Conservation (phyloP, 163 green algal genomes). For the Scenedesmus sp. region DNA sequence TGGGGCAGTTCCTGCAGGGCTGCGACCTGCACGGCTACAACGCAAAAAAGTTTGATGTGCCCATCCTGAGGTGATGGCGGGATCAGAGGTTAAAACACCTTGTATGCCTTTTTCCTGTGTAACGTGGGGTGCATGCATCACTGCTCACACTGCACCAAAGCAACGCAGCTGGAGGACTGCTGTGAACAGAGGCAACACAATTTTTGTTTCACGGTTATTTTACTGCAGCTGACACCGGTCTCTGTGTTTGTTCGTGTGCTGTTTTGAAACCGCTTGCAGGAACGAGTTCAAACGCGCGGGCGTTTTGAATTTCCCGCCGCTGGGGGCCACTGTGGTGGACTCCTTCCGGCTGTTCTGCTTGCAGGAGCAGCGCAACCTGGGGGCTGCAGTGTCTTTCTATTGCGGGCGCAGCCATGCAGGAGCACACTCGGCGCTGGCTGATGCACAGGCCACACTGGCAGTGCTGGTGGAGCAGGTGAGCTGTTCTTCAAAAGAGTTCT, state of each 20-base stretch:
- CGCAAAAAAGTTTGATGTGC: conserved; percentile 58
- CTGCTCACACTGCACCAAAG: no score
- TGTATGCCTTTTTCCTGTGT: no score
- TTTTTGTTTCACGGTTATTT: no score
- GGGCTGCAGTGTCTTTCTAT: conserved; percentile 39
- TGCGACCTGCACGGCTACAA: conserved; percentile 59
- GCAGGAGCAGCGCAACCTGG: conserved; percentile 30
- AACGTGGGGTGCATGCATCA: no score
- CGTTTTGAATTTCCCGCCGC: conserved; percentile 33
- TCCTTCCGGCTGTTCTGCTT: conserved; percentile 43
- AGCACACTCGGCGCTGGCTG: conserved; percentile 49
- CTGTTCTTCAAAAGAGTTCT: neutral
- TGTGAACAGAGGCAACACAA: no score
- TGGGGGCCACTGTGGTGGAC: conserved; percentile 45
- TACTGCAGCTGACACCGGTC: neutral
- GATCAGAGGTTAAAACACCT: no score
- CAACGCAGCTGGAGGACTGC: no score
- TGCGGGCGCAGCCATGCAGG: conserved; percentile 17
- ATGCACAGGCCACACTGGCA: conserved; percentile 35
- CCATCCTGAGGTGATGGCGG: conserved; percentile 48
- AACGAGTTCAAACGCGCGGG: conserved; percentile 43
- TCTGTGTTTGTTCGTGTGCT: neutral
- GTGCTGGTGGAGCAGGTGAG: conserved; percentile 46
- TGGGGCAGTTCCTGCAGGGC: conserved; percentile 36
- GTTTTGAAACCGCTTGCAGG: neutral